Conservation (phyloP, 2,329 filamentous ascomycete species). For the Amylocarpus encephaloides region DNA sequence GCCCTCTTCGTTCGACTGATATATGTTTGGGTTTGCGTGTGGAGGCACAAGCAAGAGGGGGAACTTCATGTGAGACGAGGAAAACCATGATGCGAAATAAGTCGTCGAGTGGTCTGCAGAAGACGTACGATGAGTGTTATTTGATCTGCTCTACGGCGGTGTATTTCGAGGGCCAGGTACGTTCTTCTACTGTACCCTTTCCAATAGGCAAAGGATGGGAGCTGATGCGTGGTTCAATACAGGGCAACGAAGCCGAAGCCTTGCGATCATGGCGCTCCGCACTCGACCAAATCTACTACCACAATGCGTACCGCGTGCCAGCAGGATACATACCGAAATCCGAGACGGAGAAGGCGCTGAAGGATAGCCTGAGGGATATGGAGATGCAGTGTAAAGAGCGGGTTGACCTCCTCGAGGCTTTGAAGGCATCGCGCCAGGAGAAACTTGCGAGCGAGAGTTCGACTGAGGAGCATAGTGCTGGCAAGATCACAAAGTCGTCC, state of each 20-base stretch:
- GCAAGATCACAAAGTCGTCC: constrained; percentile 28
- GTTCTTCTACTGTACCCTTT: constrained; percentile 10
- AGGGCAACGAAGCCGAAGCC: constrained; percentile 90
- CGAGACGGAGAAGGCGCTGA: constrained; percentile 77
- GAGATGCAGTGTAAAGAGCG: constrained; percentile 91
- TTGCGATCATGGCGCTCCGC: constrained; percentile 85
- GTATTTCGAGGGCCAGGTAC: constrained; percentile 89
- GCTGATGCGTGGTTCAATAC: neutral
- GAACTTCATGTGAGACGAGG: too few relatives aligned
- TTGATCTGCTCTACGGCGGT: constrained; percentile 90
- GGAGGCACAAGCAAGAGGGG: too few relatives aligned
- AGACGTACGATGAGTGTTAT: constrained; percentile 96
- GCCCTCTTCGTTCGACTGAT: too few relatives aligned
- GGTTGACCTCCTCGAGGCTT: constrained; percentile 77
- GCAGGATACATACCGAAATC: constrained; percentile 63
- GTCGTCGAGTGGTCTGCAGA: constrained; percentile 72
- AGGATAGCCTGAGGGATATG: constrained; percentile 74
- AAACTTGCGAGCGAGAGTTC: constrained; percentile 25
- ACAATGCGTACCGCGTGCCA: constrained; percentile 70
- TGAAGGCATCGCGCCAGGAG: constrained; percentile 58
- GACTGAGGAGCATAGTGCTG: constrained; percentile 15
- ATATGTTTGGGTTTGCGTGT: too few relatives aligned
- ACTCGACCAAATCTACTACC: constrained; percentile 81
- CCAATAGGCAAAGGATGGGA: too few relatives aligned
- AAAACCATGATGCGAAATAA: constrained; percentile 45